Percentiles rank a stretch among this genome's conserved stretches.
phyloP scores from a whole-genome alignment of 2,329 filamentous ascomycete genomes.

The Trichoderma afroharzianum region DNA sequence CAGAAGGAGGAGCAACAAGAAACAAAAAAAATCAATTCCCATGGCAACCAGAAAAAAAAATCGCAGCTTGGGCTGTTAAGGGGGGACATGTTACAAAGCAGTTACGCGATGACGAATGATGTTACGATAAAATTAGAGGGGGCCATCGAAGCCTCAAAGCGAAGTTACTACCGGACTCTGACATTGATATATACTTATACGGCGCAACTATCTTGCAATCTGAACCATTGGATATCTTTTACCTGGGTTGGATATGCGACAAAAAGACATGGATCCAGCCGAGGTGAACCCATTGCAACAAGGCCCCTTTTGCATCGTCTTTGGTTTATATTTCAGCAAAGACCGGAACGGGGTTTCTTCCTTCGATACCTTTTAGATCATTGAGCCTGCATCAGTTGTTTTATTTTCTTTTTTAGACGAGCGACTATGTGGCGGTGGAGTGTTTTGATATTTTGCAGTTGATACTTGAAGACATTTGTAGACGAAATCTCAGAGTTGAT shows the following conservation, averaged over 20 bases:
- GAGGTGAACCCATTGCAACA: not conserved
- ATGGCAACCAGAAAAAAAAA: not conserved
- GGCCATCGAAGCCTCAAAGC: slow-evolving; percentile 5
- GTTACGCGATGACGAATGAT: slow-evolving; percentile 11
- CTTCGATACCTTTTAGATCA: slow-evolving; percentile 21
- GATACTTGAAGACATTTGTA: not conserved
- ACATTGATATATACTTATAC: slow-evolving; percentile 1
- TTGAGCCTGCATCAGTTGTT: slow-evolving; percentile 15
- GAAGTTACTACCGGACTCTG: not conserved
- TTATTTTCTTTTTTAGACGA: slow-evolving; percentile 2
- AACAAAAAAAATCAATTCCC: not conserved
- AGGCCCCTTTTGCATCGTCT: slow-evolving; percentile 14
- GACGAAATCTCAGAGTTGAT: not conserved
- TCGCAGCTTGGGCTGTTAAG: not conserved
- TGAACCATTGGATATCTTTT: not conserved
- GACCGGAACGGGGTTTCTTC: slow-evolving; percentile 3
- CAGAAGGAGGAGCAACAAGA: not conserved
- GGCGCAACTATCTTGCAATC: not conserved
- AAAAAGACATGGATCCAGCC: not conserved
- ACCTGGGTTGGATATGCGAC: not conserved
- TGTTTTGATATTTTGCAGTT: not conserved
- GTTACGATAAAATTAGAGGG: slow-evolving; percentile 12
- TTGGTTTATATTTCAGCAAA: slow-evolving; percentile 4
- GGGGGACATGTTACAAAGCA: not conserved
- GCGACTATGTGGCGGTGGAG: not conserved